Evolutionary conservation across 371 early-diverging fungal species (phyloP).

Genomic region (Mucor velutinosus): DNA sequence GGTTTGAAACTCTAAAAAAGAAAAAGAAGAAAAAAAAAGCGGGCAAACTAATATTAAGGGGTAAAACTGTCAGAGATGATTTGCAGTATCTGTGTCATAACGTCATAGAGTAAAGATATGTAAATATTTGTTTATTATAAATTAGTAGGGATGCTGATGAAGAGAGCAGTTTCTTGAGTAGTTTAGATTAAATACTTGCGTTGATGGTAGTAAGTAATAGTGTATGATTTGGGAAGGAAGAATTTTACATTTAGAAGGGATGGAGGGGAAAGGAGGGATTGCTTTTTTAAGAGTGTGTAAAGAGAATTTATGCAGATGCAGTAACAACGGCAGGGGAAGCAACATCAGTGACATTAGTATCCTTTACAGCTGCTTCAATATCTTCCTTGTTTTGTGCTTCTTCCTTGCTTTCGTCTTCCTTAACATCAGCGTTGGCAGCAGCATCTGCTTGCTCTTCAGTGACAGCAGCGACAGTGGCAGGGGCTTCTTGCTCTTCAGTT

Average conservation of each 20-base stretch:
- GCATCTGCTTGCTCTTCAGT: constrained; percentile 7
- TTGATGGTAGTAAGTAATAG: not conserved
- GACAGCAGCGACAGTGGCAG: constrained; percentile 4
- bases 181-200: not conserved
- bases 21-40: not conserved
- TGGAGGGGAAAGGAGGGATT: not conserved
- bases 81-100: not conserved
- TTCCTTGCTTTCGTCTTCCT: constrained; percentile 2
- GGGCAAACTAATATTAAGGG: constrained; percentile 11
- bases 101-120: constrained; percentile 1
- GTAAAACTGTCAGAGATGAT: constrained; percentile 21
- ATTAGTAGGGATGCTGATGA: not conserved
- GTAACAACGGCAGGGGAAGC: constrained; percentile 23
- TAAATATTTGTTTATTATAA: constrained; percentile 4
- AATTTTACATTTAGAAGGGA: constrained; percentile 6
- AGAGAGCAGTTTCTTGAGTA: not conserved
- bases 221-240: not conserved
- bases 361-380: constrained; percentile 16
- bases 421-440: not conserved
- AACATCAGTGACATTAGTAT: constrained; percentile 22
- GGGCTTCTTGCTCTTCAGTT: constrained; percentile 9
- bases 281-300: not conserved
- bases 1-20: not conserved
- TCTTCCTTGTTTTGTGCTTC: constrained; percentile 6
- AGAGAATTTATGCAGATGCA: constrained; percentile 32